phyloP scores from a whole-genome alignment of 208 protist genomes.

The Trypanosoma rangeli region DNA sequence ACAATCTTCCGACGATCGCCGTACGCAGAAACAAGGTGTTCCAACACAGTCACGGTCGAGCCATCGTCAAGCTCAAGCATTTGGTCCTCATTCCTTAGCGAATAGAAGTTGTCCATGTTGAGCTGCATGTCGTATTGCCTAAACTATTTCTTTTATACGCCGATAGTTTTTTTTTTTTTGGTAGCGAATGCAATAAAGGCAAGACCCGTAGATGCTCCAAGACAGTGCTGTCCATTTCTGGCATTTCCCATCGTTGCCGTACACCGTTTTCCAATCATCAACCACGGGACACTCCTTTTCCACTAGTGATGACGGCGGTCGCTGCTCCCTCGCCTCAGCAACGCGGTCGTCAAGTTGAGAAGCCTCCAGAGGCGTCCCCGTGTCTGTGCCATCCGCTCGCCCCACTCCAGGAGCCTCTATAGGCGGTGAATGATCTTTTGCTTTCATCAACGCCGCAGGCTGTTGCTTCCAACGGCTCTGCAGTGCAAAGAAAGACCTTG shows the following conservation, averaged over 20 bases:
- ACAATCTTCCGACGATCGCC: conserved; percentile 18
- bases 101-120: conserved; percentile 10
- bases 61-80: conserved; percentile 16
- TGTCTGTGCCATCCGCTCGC: neutral
- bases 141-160: conserved; percentile 16
- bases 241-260: conserved; percentile 7
- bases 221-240: neutral
- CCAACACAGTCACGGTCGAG: conserved; percentile 7
- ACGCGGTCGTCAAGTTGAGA: neutral
- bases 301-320: neutral
- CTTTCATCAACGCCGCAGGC: neutral
- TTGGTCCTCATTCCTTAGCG: conserved; percentile 18
- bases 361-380: neutral
- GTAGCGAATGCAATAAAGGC: conserved; percentile 8
- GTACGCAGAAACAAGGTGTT: conserved; percentile 16
- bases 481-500: neutral
- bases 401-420: neutral
- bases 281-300: neutral
- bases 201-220: conserved; percentile 9
- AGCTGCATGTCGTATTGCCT: conserved; percentile 12
- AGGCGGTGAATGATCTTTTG: neutral
- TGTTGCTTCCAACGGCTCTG: neutral
- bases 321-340: neutral
- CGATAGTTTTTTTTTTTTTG: conserved; percentile 21
- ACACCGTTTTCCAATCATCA: conserved; percentile 2